A percentile compares a stretch with the other conserved stretches of the same genome.
phyloP scores from a whole-genome alignment of 495 filamentous ascomycete species.

The Penicillium bovifimosum region DNA sequence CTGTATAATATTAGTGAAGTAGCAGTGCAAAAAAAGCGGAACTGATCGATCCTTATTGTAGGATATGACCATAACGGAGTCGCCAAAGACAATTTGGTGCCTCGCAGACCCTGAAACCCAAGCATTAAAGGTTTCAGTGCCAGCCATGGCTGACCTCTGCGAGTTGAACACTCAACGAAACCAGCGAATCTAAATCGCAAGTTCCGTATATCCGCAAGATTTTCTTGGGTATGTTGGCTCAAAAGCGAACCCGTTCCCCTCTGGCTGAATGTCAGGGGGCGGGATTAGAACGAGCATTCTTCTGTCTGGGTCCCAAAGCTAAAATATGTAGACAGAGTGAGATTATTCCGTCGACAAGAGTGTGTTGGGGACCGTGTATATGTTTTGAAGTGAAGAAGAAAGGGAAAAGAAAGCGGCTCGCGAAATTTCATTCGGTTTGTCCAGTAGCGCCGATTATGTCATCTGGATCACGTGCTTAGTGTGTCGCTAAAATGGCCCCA shows the following conservation, averaged over 20 bases:
- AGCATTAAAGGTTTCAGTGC: background rate
- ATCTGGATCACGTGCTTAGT: background rate
- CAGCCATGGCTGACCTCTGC: background rate
- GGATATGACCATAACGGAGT: background rate
- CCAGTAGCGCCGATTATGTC: conserved; percentile 6
- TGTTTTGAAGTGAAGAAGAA: conserved; percentile 23
- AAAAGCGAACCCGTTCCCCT: conserved; percentile 47
- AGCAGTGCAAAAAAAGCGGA: background rate
- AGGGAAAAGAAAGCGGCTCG: conserved; percentile 11
- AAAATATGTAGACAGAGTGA: conserved; percentile 39
- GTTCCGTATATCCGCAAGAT: background rate
- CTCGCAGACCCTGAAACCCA: background rate
- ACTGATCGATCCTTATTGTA: conserved; percentile 1
- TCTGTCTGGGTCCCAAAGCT: conserved; percentile 43
- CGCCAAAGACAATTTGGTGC: background rate
- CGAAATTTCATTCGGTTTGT: conserved; percentile 15
- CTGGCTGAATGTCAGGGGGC: conserved; percentile 29
- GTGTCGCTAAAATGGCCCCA: no score
- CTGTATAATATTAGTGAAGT: background rate
- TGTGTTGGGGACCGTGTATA: conserved; percentile 37
- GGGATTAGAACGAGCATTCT: conserved; percentile 47
- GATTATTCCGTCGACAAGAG: conserved; percentile 35
- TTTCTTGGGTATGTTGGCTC: conserved; percentile 34
- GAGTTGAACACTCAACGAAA: background rate
- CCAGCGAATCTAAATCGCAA: background rate